Evolutionary conservation across 2,329 filamentous ascomycete genomes (phyloP), one percentile per base, ranked within the genome.

Genomic region (Colletotrichum theobromicola): DNA sequence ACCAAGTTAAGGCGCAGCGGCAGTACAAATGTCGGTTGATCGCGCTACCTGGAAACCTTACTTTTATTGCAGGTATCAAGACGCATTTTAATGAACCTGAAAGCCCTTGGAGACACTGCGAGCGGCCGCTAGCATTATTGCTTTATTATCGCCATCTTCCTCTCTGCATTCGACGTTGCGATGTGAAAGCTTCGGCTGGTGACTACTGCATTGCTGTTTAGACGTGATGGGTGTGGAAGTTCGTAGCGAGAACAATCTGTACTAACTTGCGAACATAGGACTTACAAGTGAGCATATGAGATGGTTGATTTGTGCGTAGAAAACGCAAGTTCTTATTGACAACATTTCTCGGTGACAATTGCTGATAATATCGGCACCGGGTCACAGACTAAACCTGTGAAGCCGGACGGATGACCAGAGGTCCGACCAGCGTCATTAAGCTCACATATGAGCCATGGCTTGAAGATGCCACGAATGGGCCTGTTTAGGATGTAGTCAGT

Each of bases 161-260:
- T n/a, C n/a, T n/a, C n/a, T n/a, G n/a, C n/a, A n/a, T n/a, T n/a
- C n/a, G n/a, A n/a, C n/a, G n/a, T n/a, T n/a, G n/a, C n/a, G n/a
- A n/a, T n/a, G n/a, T n/a, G n/a, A n/a, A n/a, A n/a, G 30, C 30
- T 32, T 32, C 30, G 30, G 6, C 30, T 32, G n/a, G n/a, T n/a
- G 7, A 32, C 30, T 2, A 32, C 10, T 32, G 7, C 30, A 3
- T 32, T 32, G 30, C 10, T 21, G n/a, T 46, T 7, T 21, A 10
- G 42, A 21, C 18, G 1, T 7, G 21, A 13, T 0, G n/a, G 5
- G 7, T 6, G n/a, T 1, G 2, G 42, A 21, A 46, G 0, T 10
- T 13, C n/a, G 1, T 46, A 13, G 10, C 0, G 13, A 46, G 42
- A 46, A 13, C n/a, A 12, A 6, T 46, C 5, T 13, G 0, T 0